These are phyloP conservation scores for Lactarius indigo DNA, from an alignment of 768 basidiomycete species.

Conservation along the genomic window DNA sequence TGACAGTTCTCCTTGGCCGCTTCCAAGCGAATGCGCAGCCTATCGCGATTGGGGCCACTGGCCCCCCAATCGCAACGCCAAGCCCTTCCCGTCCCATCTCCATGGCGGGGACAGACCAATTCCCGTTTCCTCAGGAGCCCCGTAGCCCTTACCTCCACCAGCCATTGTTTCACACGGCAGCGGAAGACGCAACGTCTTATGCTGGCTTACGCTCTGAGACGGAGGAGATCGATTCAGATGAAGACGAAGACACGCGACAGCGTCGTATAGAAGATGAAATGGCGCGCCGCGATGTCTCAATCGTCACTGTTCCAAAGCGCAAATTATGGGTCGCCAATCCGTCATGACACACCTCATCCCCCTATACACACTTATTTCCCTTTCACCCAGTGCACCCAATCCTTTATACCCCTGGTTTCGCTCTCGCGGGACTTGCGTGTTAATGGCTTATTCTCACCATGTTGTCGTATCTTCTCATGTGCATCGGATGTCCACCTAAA, in stretches of 20 bases:
- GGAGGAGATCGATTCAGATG: slow-evolving; percentile 60
- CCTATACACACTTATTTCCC: neutral
- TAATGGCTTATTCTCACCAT: slow-evolving; percentile 12
- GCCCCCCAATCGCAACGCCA: slow-evolving; percentile 34
- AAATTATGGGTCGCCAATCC: slow-evolving; percentile 74
- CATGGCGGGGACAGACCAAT: slow-evolving; percentile 40
- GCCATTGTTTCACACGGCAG: slow-evolving; percentile 51
- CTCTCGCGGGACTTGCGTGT: slow-evolving; percentile 5
- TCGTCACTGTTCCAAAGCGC: slow-evolving; percentile 70
- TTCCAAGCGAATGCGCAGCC: slow-evolving; percentile 36
- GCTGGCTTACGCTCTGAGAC: slow-evolving; percentile 38
- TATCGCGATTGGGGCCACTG: slow-evolving; percentile 11
- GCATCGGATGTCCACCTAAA: slow-evolving; percentile 33
- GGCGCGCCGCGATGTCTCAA: slow-evolving; percentile 77
- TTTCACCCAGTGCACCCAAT: neutral
- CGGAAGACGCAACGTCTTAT: slow-evolving; percentile 48
- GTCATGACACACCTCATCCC: slow-evolving; percentile 29
- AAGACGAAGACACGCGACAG: slow-evolving; percentile 72
- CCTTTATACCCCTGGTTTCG: slow-evolving; percentile 6
- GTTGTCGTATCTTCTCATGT: slow-evolving; percentile 5
- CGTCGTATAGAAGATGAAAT: slow-evolving; percentile 79
- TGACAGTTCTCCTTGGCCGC: slow-evolving; percentile 47
- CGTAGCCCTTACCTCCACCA: slow-evolving; percentile 67
- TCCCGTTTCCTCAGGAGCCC: slow-evolving; percentile 41
- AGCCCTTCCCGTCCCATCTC: slow-evolving; percentile 41